Evolutionary conservation across 2,329 filamentous ascomycete genomes (phyloP), one percentile per base, ranked within the genome.

Genomic region (Aspergillus fijiensis): DNA sequence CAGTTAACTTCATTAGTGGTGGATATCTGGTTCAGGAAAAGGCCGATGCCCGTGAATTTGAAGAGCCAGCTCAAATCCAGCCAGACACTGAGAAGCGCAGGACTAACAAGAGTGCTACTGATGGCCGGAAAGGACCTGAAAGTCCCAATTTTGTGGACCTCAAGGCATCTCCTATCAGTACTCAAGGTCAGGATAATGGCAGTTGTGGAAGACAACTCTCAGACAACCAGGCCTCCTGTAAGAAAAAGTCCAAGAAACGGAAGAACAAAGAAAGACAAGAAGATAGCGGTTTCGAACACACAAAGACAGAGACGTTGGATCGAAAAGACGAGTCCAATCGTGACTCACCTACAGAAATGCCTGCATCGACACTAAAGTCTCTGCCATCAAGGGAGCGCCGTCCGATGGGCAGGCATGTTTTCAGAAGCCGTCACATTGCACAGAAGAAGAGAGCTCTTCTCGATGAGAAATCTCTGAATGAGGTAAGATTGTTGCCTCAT

Each of bases 1-100:
- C 85, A 10, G 91, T 96, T 82, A 86, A 88, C 52, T 99, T 99
- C 75, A 89, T 99, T 25, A 87, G 83, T 60, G 95, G 92, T n/a
- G 95, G 94, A 0, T 84, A 92, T 59, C 71, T 89, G 63, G 81
- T 85, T 5, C 85, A 85, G 12, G 85, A 87, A 61, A 82, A 84
- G 70, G 79, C 82, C 59, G 77, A 83, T 47, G 61, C 60, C 16
- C 50, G 69, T 64, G 55, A 64, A 62, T 54, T 55, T 42, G 57
- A 67, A 29, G 55, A 73, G 86, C 39, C 51, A 47, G 49, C 48
- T 12, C 51, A 54, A 12, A 23, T 16, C 27, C 9, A 33, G 47
- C 21, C 45, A 27, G 50, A 57, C n/a, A 25, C 47, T 10, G 19
- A 39, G 23, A 21, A 52, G 12, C 21, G 21, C 6, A 25, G 29